Conservation (phyloP, 257 asterid genomes). For the Solanum peruvianum region DNA sequence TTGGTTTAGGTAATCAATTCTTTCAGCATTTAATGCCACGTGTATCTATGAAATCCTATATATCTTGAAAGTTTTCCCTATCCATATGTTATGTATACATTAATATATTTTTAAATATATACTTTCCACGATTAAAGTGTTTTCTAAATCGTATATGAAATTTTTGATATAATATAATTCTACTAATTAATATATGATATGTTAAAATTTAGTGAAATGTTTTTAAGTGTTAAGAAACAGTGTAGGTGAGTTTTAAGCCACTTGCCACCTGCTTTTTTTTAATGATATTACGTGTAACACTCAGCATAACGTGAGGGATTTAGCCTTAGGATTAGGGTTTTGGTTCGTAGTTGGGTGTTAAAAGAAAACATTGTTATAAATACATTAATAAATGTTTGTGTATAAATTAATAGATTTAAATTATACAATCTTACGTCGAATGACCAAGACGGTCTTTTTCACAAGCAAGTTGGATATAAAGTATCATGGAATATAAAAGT, state of each 20-base stretch:
- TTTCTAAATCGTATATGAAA: too few relatives aligned
- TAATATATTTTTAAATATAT: too few relatives aligned
- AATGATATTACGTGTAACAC: constrained; percentile 15
- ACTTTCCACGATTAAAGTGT: too few relatives aligned
- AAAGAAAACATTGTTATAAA: neutral
- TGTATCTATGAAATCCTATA: neutral
- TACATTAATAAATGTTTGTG: neutral
- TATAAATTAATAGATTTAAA: neutral
- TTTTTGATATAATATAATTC: neutral
- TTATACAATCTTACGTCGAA: neutral
- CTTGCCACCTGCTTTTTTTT: constrained; percentile 17
- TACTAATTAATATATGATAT: neutral
- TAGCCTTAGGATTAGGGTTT: neutral
- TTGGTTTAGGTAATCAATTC: constrained; percentile 6
- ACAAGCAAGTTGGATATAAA: neutral
- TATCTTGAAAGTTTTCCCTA: neutral
- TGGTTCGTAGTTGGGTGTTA: neutral
- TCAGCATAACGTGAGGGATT: constrained; percentile 4
- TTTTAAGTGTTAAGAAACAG: neutral
- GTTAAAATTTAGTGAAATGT: neutral
- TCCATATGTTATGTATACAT: neutral
- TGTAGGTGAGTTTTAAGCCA: constrained; percentile 6
- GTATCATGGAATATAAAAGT: neutral
- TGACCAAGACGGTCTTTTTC: neutral
- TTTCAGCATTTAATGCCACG: neutral